A percentile compares a stretch with the other conserved stretches of the same genome.
These are phyloP conservation scores for Arthromyces matolae DNA, from an alignment of 768 basidiomycete genomes.

Conservation along the genomic window DNA sequence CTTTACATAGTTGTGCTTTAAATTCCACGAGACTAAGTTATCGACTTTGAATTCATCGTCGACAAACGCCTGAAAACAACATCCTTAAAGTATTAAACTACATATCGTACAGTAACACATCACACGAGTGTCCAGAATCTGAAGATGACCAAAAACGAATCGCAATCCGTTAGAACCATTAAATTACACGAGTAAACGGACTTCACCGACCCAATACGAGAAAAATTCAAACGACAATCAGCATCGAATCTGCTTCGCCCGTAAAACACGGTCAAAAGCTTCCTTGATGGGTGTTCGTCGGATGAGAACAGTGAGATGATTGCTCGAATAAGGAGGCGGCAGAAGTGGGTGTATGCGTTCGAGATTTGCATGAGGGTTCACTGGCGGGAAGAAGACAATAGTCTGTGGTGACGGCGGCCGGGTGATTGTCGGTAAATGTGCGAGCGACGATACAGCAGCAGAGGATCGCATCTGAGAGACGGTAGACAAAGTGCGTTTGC, in stretches of 20 bases:
- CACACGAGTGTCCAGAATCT: no score
- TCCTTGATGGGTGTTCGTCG: conserved; percentile 66
- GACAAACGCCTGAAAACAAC: no score
- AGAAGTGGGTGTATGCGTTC: conserved; percentile 68
- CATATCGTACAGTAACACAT: no score
- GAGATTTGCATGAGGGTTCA: conserved; percentile 48
- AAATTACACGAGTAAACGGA: no score
- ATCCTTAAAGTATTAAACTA: no score
- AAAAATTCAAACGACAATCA: conserved; percentile 2
- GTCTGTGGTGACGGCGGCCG: conserved; percentile 46
- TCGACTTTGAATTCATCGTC: no score
- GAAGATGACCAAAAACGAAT: no score
- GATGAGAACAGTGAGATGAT: conserved; percentile 66
- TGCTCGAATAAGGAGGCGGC: conserved; percentile 66
- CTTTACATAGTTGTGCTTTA: no score
- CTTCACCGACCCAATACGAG: no score
- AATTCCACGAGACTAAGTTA: no score
- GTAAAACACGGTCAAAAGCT: conserved; percentile 62
- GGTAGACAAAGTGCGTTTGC: conserved; percentile 55
- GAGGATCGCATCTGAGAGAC: conserved; percentile 52
- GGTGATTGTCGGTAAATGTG: conserved; percentile 48
- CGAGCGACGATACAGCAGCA: conserved; percentile 54
- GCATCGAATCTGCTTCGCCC: conserved; percentile 43
- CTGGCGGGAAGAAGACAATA: conserved; percentile 60
- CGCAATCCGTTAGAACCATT: no score